These are phyloP conservation scores for Glaciozyma antarctica DNA, from an alignment of 768 basidiomycete species.

Conservation along the genomic window DNA sequence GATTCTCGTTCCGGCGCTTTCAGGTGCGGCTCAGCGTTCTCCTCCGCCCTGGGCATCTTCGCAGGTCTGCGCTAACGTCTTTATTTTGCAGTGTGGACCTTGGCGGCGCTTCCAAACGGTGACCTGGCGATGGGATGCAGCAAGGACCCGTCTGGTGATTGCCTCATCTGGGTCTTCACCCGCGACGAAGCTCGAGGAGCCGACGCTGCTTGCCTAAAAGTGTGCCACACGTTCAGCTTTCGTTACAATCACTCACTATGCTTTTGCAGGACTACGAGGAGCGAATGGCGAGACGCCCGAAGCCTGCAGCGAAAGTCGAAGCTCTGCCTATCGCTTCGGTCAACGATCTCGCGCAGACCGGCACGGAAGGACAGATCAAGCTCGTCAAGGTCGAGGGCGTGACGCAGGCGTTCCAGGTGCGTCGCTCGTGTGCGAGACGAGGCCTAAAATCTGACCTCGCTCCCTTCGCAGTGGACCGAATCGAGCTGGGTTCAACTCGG, in stretches of 20 bases:
- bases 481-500: constrained; percentile 83
- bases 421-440: constrained; percentile 13
- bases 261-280: constrained; percentile 38
- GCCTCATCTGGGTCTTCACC: constrained; percentile 75
- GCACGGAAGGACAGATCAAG: constrained; percentile 79
- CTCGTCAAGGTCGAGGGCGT: constrained; percentile 64
- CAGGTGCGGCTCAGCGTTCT: constrained; percentile 37
- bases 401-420: constrained; percentile 83
- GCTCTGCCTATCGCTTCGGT: not conserved
- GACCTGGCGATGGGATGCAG: constrained; percentile 66
- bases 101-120: constrained; percentile 64
- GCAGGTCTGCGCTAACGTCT: not conserved
- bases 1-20: constrained; percentile 84
- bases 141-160: constrained; percentile 59
- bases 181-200: constrained; percentile 61
- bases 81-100: constrained; percentile 61
- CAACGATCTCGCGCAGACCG: constrained; percentile 40
- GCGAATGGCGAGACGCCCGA: constrained; percentile 40
- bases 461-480: constrained; percentile 59
- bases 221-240: constrained; percentile 11
- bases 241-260: no score
- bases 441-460: not conserved
- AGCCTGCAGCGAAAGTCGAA: not conserved
- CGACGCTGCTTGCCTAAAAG: constrained; percentile 53
- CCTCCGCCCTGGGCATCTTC: not conserved